These are phyloP conservation scores for Xylaria longipes DNA, from an alignment of 495 filamentous ascomycete genomes.

Conservation along the genomic window DNA sequence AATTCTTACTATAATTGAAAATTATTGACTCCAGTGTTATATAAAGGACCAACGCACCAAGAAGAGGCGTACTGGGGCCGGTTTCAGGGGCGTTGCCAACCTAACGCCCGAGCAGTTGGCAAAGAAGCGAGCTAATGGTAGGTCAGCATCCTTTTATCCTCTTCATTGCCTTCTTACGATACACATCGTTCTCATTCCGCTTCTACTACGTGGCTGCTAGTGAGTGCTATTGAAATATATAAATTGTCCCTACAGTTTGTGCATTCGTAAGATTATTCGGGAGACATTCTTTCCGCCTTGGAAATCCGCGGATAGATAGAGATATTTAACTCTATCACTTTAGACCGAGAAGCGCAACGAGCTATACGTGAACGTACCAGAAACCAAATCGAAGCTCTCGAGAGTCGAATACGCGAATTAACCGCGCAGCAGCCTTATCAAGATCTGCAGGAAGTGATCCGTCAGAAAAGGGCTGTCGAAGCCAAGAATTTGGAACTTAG, in stretches of 20 bases:
- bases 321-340: conserved; percentile 9
- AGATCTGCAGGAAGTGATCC: conserved; percentile 73
- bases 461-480: conserved; percentile 72
- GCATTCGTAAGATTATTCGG: conserved; percentile 21
- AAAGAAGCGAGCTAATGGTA: conserved; percentile 80
- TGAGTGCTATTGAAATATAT: not conserved
- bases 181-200: not conserved
- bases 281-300: not conserved
- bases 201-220: not conserved
- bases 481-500: conserved; percentile 75
- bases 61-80: conserved; percentile 46
- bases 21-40: too few species aligned
- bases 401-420: conserved; percentile 50
- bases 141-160: conserved; percentile 10
- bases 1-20: too few species aligned
- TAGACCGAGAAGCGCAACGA: conserved; percentile 79
- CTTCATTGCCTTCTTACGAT: not conserved
- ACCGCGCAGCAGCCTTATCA: conserved; percentile 77
- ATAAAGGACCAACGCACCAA: conserved; percentile 44
- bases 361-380: conserved; percentile 82
- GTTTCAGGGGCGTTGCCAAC: conserved; percentile 68
- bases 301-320: not conserved
- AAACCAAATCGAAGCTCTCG: conserved; percentile 70
- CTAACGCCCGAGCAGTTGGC: conserved; percentile 73
- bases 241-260: not conserved